A percentile compares a stretch with the other conserved stretches of the same genome.
Evolutionary conservation across 2,329 filamentous ascomycete species (phyloP).

Genomic region (Fusarium anguioides): DNA sequence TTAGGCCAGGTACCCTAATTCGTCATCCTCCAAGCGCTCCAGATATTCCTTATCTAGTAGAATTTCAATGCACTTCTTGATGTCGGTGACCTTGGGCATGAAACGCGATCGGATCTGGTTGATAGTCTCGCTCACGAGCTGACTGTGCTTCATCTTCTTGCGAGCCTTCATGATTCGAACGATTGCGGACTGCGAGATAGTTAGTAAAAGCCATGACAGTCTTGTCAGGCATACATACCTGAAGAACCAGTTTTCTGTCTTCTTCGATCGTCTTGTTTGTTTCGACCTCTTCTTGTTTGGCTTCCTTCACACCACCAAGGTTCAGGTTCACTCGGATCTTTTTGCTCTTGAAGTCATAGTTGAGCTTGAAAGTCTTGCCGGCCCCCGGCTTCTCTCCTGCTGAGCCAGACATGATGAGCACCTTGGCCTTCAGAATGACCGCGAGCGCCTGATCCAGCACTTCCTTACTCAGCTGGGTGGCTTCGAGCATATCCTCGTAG

Average conservation of each 20-base stretch:
- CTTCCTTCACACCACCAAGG: constrained; percentile 91
- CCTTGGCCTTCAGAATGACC: constrained; percentile 93
- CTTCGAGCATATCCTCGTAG: constrained; percentile 87
- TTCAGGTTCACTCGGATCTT: constrained; percentile 98
- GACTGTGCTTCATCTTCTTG: constrained; percentile 98
- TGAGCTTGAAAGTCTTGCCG: constrained; percentile 84
- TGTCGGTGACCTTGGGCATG: constrained; percentile 90
- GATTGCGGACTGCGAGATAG: constrained; percentile 81
- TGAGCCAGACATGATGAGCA: constrained; percentile 78
- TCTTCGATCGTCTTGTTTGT: constrained; percentile 99
- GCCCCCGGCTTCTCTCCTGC: constrained; percentile 77
- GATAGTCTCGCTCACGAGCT: constrained; percentile 95
- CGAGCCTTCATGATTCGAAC: constrained; percentile 99
- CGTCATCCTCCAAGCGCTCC: constrained; percentile 92
- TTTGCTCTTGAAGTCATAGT: constrained; percentile 97
- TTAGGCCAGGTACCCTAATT: constrained; percentile 93
- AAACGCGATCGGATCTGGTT: constrained; percentile 94
- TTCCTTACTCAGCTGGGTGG: constrained; percentile 83
- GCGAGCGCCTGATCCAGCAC: constrained; percentile 86
- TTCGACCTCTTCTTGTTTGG: constrained; percentile 95
- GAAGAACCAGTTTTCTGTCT: constrained; percentile 93
- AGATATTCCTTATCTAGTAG: constrained; percentile 99
- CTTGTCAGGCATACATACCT: constrained; percentile 71
- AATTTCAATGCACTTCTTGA: constrained; percentile 99
- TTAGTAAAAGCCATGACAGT: constrained; percentile 37